Evolutionary conservation across 768 basidiomycete genomes (phyloP).

Genomic region (Mycena kentingensis): DNA sequence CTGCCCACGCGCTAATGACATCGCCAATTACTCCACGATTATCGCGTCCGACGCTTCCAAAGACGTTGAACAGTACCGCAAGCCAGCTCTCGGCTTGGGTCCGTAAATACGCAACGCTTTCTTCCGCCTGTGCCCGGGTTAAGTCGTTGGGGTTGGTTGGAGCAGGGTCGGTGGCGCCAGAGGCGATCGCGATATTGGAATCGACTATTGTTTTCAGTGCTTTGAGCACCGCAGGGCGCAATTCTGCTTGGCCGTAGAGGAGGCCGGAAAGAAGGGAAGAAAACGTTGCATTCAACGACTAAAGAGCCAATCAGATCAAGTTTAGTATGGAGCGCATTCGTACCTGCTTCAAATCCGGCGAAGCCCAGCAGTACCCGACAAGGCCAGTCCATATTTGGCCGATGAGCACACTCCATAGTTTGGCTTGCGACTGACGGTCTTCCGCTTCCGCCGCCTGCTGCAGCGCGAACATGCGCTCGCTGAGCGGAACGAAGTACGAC

Average conservation of each 20-base stretch:
- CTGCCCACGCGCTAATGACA: constrained; percentile 84
- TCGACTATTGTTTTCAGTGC: constrained; percentile 83
- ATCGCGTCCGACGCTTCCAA: constrained; percentile 80
- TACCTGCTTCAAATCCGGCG: constrained; percentile 74
- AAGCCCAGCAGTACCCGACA: constrained; percentile 84
- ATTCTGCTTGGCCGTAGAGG: constrained; percentile 84
- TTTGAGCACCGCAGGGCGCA: constrained; percentile 80
- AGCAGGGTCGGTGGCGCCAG: constrained; percentile 35
- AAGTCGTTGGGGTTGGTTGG: constrained; percentile 38
- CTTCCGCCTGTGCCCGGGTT: constrained; percentile 58
- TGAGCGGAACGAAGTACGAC: constrained; percentile 89
- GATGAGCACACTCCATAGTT: constrained; percentile 93
- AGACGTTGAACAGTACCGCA: constrained; percentile 96
- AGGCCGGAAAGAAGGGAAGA: constrained; percentile 91
- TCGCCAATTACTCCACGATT: constrained; percentile 78
- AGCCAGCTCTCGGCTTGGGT: constrained; percentile 90
- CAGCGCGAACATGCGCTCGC: constrained; percentile 88
- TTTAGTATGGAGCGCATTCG: constrained; percentile 17
- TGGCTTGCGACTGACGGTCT: constrained; percentile 79
- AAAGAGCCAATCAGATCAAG: constrained; percentile 12
- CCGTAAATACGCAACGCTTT: constrained; percentile 72
- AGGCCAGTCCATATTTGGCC: constrained; percentile 93
- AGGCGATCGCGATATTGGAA: constrained; percentile 63
- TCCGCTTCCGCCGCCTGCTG: constrained; percentile 79
- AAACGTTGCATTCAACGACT: constrained; percentile 78